phyloP scores from a whole-genome alignment of 768 basidiomycete genomes.

The Russula sp. region DNA sequence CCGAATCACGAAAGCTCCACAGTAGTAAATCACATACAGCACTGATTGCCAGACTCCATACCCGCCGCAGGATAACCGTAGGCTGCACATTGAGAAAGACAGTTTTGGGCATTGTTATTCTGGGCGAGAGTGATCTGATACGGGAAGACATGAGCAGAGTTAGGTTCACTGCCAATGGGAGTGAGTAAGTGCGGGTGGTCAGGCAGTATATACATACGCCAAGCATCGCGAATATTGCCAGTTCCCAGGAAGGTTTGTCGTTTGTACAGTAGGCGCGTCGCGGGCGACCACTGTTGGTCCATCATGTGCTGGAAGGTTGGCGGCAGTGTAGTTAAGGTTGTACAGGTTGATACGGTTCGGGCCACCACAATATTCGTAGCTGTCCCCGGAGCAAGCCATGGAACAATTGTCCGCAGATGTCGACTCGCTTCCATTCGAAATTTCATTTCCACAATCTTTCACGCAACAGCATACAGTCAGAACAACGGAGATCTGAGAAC shows the following conservation, averaged over 20 bases:
- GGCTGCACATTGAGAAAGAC: slow-evolving; percentile 59
- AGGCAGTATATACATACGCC: slow-evolving; percentile 35
- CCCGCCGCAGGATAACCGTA: slow-evolving; percentile 72
- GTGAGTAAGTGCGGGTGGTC: background rate
- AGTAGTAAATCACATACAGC: slow-evolving; percentile 55
- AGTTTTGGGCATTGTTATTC: slow-evolving; percentile 60
- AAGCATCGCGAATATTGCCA: slow-evolving; percentile 68
- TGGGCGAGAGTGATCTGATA: slow-evolving; percentile 51
- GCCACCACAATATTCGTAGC: too few species aligned
- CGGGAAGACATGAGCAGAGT: slow-evolving; percentile 46
- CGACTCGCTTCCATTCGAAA: too few species aligned
- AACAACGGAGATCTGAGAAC: background rate
- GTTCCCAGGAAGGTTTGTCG: slow-evolving; percentile 53
- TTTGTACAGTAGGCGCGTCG: slow-evolving; percentile 53
- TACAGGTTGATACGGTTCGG: too few species aligned
- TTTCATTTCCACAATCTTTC: slow-evolving; percentile 50
- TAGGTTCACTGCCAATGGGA: slow-evolving; percentile 40
- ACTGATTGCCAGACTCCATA: slow-evolving; percentile 64
- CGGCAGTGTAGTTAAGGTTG: slow-evolving; percentile 28
- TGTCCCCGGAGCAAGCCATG: slow-evolving; percentile 48
- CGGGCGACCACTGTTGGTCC: slow-evolving; percentile 53
- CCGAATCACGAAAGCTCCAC: background rate
- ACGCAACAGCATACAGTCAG: slow-evolving; percentile 52
- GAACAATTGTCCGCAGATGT: slow-evolving; percentile 43
- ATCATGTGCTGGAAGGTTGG: slow-evolving; percentile 51